Base-by-base conservation (phyloP, 495 filamentous ascomycete species). In the Xylaria longipes region DNA sequence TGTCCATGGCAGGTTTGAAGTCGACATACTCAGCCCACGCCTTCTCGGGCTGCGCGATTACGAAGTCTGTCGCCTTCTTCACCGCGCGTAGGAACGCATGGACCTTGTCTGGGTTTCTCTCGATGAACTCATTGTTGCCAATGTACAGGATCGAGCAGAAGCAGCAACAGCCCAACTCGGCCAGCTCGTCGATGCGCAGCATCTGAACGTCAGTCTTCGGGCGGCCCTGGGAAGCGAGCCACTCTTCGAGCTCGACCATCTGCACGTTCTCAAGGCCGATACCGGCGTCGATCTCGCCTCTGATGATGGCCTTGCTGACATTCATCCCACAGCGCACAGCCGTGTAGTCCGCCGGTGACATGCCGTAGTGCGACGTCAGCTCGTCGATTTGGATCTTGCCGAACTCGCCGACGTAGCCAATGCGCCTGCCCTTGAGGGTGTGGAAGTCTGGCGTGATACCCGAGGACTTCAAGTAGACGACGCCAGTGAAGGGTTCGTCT, bases 381-480 rank as follows among this genome's bases (percentile, higher is more conserved):
- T 92, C 90, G 76, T 92, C 90, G 73, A 92, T 91, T 81, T 91
- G 90, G 76, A 92, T 91, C 88, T 92, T 92, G 77, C 90, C 90
- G 69, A 92, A 92, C 76, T 92, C 90, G 54, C 90, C 89, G 63
- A 92, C 90, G 72, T 92, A 92, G 71, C 91, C 91, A 73, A 92
- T 91, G 33, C 84, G 85, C 81, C 90, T 91, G 62, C 91, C 90
- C 76, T 88, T 87, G 52, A 93, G 82, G 63, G 88, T 87, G 72
- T 80, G 84, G 79, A 87, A 88, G 69, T 79, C 72, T 43, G 88
- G 81, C 71, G 90, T 92, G 80, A 92, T 91, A 35, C 90, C 90
- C 70, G 87, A 88, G 63, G 85, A 83, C 82, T 91, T 91, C 74
- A 92, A 86, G 79, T 91, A 92, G 35, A 91, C 87, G 45, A 92